Evolutionary conservation across 2,329 filamentous ascomycete species (phyloP), one percentile per base, ranked within the genome.

Genomic region (Juglanconis sp.): DNA sequence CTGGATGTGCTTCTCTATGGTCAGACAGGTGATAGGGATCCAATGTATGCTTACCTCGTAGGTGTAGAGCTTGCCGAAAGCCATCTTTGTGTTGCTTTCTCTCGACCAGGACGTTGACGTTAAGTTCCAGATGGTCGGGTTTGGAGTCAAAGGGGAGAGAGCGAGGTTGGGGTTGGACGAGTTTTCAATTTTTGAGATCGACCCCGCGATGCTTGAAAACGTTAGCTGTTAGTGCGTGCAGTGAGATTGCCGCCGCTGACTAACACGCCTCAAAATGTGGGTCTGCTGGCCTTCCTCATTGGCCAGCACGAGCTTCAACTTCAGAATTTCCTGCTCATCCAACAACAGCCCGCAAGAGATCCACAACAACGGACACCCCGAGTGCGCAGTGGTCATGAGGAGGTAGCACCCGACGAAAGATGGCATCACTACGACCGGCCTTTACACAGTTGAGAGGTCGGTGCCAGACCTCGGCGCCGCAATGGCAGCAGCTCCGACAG

Each of bases 51-150:
- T 70, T 88, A 96, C 94, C 81, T 86, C 76, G 78, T 85, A 87
- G 76, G 89, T 90, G 87, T 95, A 98, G 74, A 99, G 87, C 85
- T 96, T 99, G 82, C 95, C 95, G 86, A 99, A 98, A 76, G 91
- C 85, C 90, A 96, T 96, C 78, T 85, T 91, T 82, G 76, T 73
- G 74, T 57, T 52, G 71, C 68, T 66, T 52, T 66, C 63, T 68
- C 59, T 61, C 56, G 57, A 66, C 63, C 65, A 63, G 46, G 46
- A 31, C 46, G 46, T 48, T 4, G 42, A 46, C 15, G 42, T 48
- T 48, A 24, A 42, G 17, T n/a, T 30, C 63, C 48, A 61, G 66
- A 59, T 59, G 47, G 60, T 63, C 57, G 58, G 30, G 63, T 50
- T 55, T 57, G 66, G 65, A 65, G 69, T 68, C 53, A 63, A 61